Percentiles rank a stretch among this genome's conserved stretches.
phyloP scores from a whole-genome alignment of 108 stramenopile species.

The Bacterosira constricta region DNA sequence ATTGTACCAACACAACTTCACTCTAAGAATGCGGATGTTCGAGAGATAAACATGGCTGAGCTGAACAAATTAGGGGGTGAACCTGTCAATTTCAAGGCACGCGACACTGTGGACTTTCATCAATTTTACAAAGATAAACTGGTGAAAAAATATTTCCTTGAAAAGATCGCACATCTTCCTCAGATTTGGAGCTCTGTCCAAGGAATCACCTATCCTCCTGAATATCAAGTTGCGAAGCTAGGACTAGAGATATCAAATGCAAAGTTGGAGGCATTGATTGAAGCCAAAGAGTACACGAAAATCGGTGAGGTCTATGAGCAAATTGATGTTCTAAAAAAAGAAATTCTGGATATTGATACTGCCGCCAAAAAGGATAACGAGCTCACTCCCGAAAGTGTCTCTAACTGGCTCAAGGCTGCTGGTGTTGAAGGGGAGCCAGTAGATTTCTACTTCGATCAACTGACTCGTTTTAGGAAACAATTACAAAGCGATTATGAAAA shows the following conservation, averaged over 20 bases:
- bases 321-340: neutral
- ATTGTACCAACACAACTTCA: constrained; percentile 64
- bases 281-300: neutral
- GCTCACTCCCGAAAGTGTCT: neutral
- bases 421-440: neutral
- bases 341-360: neutral
- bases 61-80: constrained; percentile 33
- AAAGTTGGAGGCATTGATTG: neutral
- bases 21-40: constrained; percentile 50
- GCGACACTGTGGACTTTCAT: constrained; percentile 28
- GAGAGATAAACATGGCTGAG: constrained; percentile 35
- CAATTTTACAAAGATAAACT: constrained; percentile 8
- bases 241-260: neutral
- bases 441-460: neutral
- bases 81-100: constrained; percentile 3
- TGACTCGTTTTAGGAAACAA: neutral
- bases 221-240: neutral
- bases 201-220: neutral
- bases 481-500: constrained; percentile 9
- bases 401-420: neutral
- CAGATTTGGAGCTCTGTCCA: constrained; percentile 3
- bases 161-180: neutral
- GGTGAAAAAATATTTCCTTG: constrained; percentile 3
- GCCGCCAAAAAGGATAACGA: neutral
- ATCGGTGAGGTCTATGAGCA: neutral